Conservation (phyloP, 2,329 filamentous ascomycete genomes). For the Fusarium haematococcum region DNA sequence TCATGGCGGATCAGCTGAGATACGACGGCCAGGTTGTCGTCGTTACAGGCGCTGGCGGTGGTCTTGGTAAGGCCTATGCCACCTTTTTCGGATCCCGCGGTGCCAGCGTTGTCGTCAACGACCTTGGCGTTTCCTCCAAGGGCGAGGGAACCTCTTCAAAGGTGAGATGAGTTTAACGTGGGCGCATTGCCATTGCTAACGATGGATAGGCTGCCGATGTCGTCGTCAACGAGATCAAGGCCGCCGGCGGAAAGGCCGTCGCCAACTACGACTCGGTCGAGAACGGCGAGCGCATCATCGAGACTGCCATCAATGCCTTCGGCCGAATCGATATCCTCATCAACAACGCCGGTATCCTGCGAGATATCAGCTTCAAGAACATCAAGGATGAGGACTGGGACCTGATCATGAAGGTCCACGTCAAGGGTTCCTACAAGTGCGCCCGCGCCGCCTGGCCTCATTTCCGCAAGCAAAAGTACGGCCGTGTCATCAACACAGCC, state of each 20-base stretch:
- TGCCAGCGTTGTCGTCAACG: constrained; percentile 96
- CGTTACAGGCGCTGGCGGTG: constrained; percentile 84
- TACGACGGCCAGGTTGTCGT: constrained; percentile 89
- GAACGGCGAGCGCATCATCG: constrained; percentile 93
- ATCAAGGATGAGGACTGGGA: constrained; percentile 99
- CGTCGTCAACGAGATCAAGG: constrained; percentile 85
- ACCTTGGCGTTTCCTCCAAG: constrained; percentile 92
- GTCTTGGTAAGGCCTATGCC: constrained; percentile 84
- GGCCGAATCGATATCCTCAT: constrained; percentile 94
- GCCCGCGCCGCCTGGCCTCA: constrained; percentile 94
- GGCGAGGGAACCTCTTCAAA: constrained; percentile 89
- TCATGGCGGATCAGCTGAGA: constrained; percentile 76
- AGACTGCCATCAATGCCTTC: constrained; percentile 83
- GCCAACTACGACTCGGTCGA: constrained; percentile 98
- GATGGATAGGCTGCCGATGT: constrained; percentile 78
- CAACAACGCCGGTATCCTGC: constrained; percentile 97
- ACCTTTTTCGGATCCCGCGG: constrained; percentile 92
- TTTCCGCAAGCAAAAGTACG: constrained; percentile 99
- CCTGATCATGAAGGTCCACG: constrained; percentile 90
- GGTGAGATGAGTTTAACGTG: constrained; percentile 61
- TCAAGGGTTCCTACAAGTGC: constrained; percentile 95
- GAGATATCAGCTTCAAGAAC: constrained; percentile 98
- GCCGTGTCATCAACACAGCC: constrained; percentile 94
- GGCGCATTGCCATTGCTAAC: constrained; percentile 34
- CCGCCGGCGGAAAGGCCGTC: constrained; percentile 92